Evolutionary conservation across 495 filamentous ascomycete species (phyloP).

Genomic region (Alectoria sarmentosa): DNA sequence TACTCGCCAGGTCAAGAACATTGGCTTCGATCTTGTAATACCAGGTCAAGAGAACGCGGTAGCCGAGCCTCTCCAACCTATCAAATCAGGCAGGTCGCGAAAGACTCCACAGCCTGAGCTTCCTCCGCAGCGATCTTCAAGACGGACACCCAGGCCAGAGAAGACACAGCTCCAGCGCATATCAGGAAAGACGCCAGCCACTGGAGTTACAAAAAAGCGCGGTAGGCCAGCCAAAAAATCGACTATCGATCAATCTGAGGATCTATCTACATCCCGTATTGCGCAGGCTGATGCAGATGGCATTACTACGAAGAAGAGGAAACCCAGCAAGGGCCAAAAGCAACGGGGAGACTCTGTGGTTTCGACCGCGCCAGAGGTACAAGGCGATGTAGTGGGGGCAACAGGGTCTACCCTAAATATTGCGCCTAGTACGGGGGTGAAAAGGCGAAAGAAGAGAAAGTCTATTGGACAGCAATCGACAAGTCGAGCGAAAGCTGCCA

Average conservation of each 20-base stretch:
- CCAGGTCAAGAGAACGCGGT: conserved; percentile 13
- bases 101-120: conserved; percentile 20
- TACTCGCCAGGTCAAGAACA: conserved; percentile 23
- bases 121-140: conserved; percentile 14
- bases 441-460: conserved; percentile 26
- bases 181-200: conserved; percentile 7
- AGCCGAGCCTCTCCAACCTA: conserved; percentile 13
- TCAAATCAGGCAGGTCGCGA: conserved; percentile 18
- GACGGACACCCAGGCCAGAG: conserved; percentile 15
- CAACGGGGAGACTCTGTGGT: background rate
- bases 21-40: conserved; percentile 22
- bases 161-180: conserved; percentile 2
- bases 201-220: background rate
- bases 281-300: conserved; percentile 1
- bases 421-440: conserved; percentile 8
- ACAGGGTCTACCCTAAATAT: background rate
- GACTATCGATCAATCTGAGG: background rate
- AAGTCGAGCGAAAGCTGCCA: conserved; percentile 9
- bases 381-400: conserved; percentile 1
- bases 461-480: conserved; percentile 24
- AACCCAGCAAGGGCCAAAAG: background rate
- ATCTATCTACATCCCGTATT: background rate
- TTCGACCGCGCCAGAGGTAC: background rate
- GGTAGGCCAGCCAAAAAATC: background rate
- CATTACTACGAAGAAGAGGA: conserved; percentile 9